Base-by-base conservation (phyloP, 2,329 filamentous ascomycete species). In the Penicillium sp. region DNA sequence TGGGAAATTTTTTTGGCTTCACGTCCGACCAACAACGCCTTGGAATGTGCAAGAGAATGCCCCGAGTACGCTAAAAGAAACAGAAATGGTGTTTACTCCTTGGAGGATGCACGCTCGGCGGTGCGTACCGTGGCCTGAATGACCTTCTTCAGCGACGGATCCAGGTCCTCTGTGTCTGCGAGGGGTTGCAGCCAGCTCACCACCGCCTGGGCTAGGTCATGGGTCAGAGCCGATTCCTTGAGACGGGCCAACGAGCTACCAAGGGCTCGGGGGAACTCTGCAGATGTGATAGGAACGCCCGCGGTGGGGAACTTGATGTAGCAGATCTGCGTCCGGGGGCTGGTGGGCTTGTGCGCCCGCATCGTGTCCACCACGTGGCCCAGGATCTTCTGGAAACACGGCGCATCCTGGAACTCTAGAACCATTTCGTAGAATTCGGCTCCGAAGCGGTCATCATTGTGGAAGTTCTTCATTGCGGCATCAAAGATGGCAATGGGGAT, bases 401-500 rank as follows among this genome's bases (percentile, higher is more conserved):
- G 84, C 33, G 93, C 80, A 43, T 85, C 79, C 22, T 83, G 80
- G 75, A 96, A 97, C 6, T 83, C 80, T 2, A 86, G 82, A 65
- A 96, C 90, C 79, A 96, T 85, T 70, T 90, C 81, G 76, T 95
- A 98, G 78, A 97, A 97, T 25, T 84, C 80, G 70, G 89, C 87
- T 3, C 87, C 92, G 6, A 92, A 83, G 0, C 81, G 79, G 1
- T 87, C 78, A 61, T 85, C 85, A 73, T 89, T 87, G 66, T 90
- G 87, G 55, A 90, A 85, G 70, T 97, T 89, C 75, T 90, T 92
- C 79, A 88, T 87, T 6, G 93, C 89, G 25, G 92, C 87, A 71
- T 97, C 92, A 72, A 97, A 97, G 52, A 99, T 91, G 42, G 94
- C 93, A 58, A 93, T 85, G 1, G 95, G 93, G 67, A 99, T 97